Evolutionary conservation across 1,284 basidiomycete genomes (phyloP).

Genomic region (Crocinoboletus sp.): DNA sequence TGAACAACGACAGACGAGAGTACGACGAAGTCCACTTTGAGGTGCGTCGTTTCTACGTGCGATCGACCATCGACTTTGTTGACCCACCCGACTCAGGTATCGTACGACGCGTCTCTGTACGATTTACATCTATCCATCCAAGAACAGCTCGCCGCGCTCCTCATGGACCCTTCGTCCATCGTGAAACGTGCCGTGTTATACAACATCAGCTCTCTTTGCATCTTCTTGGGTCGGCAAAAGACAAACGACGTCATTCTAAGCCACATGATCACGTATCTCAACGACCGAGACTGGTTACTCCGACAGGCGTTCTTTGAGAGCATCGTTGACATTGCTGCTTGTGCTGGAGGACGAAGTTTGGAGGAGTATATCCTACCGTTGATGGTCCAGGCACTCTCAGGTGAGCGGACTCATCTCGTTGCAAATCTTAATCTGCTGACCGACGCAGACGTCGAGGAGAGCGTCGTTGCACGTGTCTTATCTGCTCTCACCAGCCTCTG

Average conservation of each 20-base stretch:
- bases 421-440: constrained; percentile 1
- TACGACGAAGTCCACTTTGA: constrained; percentile 74
- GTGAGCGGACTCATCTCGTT: constrained; percentile 38
- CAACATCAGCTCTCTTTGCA: constrained; percentile 84
- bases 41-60: constrained; percentile 37
- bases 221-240: constrained; percentile 89
- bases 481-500: constrained; percentile 81
- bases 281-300: constrained; percentile 92
- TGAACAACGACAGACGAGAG: constrained; percentile 54
- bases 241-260: constrained; percentile 95
- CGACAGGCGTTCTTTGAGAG: constrained; percentile 93
- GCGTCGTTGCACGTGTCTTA: constrained; percentile 86
- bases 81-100: constrained; percentile 49
- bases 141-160: constrained; percentile 78
- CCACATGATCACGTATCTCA: constrained; percentile 98
- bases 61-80: background rate
- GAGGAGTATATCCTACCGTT: constrained; percentile 91
- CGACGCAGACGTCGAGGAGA: constrained; percentile 85
- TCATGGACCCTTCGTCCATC: constrained; percentile 71
- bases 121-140: constrained; percentile 87
- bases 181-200: constrained; percentile 75
- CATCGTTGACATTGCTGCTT: constrained; percentile 91
- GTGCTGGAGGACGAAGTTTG: constrained; percentile 81
- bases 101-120: constrained; percentile 82
- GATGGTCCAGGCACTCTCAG: constrained; percentile 90